Conservation (phyloP, 1,139 yeast species). For the Kluyveromyces sp. region DNA sequence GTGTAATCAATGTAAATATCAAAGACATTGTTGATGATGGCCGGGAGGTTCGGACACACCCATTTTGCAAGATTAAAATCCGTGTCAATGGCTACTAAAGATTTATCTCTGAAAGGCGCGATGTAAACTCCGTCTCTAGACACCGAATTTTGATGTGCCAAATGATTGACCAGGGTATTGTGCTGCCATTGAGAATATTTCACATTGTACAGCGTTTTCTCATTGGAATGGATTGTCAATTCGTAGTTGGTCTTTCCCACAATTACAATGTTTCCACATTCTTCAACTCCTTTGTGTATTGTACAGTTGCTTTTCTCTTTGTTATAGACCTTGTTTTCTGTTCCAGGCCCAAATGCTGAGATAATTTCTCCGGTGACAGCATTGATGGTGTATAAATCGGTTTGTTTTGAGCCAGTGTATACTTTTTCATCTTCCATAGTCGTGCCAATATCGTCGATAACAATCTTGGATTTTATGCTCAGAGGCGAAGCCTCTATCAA, state of each 20-base stretch:
- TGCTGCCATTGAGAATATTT: slow-evolving; percentile 92
- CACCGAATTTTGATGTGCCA: slow-evolving; percentile 44
- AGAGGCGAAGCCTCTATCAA: slow-evolving; percentile 81
- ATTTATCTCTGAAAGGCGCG: slow-evolving; percentile 76
- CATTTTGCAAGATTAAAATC: slow-evolving; percentile 66
- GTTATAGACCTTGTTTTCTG: slow-evolving; percentile 21
- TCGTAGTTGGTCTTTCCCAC: slow-evolving; percentile 46
- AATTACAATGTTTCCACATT: slow-evolving; percentile 26
- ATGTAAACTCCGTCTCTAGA: slow-evolving; percentile 69
- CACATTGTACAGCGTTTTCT: slow-evolving; percentile 74
- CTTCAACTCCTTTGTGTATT: slow-evolving; percentile 12
- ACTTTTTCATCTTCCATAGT: slow-evolving; percentile 69
- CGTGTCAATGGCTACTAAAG: slow-evolving; percentile 59
- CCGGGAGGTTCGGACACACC: slow-evolving; percentile 45
- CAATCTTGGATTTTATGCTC: slow-evolving; percentile 40
- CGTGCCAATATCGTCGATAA: slow-evolving; percentile 33
- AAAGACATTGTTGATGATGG: slow-evolving; percentile 29
- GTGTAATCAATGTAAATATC: slow-evolving; percentile 28
- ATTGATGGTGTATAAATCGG: slow-evolving; percentile 71
- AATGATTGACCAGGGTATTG: slow-evolving; percentile 71
- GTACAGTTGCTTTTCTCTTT: slow-evolving; percentile 12
- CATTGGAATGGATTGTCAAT: slow-evolving; percentile 56
- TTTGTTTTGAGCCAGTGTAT: slow-evolving; percentile 77
- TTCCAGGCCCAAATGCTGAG: slow-evolving; percentile 54
- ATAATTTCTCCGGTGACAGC: slow-evolving; percentile 71